phyloP scores from a whole-genome alignment of 768 basidiomycete genomes.

The Multifurca ochricompacta region DNA sequence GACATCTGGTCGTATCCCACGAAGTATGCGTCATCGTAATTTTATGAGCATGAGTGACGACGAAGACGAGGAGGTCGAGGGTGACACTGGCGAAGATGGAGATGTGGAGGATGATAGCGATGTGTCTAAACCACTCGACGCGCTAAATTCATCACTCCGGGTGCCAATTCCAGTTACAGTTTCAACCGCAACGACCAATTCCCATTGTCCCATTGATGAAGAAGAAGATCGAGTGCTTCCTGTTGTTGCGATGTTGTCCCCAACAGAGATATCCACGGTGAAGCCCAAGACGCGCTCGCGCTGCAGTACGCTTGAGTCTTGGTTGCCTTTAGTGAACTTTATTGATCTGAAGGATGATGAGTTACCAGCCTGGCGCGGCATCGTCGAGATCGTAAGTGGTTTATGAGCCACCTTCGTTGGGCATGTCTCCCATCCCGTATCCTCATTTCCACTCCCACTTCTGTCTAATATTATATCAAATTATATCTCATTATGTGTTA shows the following conservation, averaged over 20 bases:
- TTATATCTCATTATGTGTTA: too few species aligned
- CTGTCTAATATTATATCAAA: too few species aligned
- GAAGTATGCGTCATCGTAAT: conserved; percentile 32
- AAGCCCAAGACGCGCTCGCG: conserved; percentile 27
- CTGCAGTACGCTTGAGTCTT: conserved; percentile 39
- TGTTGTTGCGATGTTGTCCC: not conserved
- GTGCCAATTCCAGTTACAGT: not conserved
- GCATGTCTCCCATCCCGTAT: too few species aligned
- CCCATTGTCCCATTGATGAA: conserved; percentile 1
- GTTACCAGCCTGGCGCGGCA: conserved; percentile 51
- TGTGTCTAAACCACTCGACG: conserved; percentile 18
- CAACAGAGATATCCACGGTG: conserved; percentile 9
- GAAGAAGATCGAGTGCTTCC: conserved; percentile 18
- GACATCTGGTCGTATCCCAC: conserved; percentile 21
- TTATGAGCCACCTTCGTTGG: not conserved
- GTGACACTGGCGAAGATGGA: conserved; percentile 13
- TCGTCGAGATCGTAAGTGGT: conserved; percentile 43
- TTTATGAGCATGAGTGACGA: conserved; percentile 68
- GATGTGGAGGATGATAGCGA: conserved; percentile 28
- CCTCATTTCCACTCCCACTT: too few species aligned
- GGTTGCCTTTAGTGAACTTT: conserved; percentile 56
- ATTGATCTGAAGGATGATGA: conserved; percentile 49
- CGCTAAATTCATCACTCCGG: not conserved
- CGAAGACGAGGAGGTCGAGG: conserved; percentile 37
- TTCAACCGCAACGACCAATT: not conserved